Base-by-base conservation (phyloP, 495 filamentous ascomycete species). In the Penicillium desertorum region DNA sequence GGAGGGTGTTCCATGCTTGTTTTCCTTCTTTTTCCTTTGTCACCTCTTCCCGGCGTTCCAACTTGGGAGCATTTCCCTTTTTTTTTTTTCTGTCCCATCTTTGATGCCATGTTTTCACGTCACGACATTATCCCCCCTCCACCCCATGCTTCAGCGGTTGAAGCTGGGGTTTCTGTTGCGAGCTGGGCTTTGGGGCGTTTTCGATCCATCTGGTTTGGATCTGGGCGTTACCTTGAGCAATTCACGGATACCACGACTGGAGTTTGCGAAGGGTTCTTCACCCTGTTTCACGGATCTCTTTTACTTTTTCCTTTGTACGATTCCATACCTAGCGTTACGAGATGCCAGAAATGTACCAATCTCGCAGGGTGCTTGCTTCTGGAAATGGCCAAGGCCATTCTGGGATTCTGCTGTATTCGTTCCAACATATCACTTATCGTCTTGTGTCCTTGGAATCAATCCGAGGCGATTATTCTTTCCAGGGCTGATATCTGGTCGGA, bases 1-100 rank as follows among this genome's bases (percentile, higher is more conserved):
- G 66, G 62, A 71, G 56, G 71, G 71, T 69, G 71, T 75, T 73
- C 45, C 60, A 60, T 64, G 65, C 61, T 70, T 62, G 53, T 51
- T 45, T 62, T 50, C 22, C 51, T 44, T n/a, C n/a, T 54, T 64
- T 69, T 71, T 71, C 68, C 66, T 71, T 75, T 70, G 66, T 69
- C 67, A 67, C 59, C 41, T 59, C 41, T 65, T 65, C 43, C 68
- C 58, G 68, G 71, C 59, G 69, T 72, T 69, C 22, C 60, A 56
- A 60, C 62, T 44, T 66, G 44, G 57, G 57, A 51, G 55, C 48
- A 25, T 57, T 65, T 46, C 36, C 20, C 34, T 46, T 32, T 44
- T 22, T 32, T 56, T 51, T 61, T 37, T 46, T 58, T 49, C 58
- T 52, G 47, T 59, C 57, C 57, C 56, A 58, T 58, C 48, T 60